Conservation (phyloP, 768 basidiomycete species). For the Kwoniella bestiolae region DNA sequence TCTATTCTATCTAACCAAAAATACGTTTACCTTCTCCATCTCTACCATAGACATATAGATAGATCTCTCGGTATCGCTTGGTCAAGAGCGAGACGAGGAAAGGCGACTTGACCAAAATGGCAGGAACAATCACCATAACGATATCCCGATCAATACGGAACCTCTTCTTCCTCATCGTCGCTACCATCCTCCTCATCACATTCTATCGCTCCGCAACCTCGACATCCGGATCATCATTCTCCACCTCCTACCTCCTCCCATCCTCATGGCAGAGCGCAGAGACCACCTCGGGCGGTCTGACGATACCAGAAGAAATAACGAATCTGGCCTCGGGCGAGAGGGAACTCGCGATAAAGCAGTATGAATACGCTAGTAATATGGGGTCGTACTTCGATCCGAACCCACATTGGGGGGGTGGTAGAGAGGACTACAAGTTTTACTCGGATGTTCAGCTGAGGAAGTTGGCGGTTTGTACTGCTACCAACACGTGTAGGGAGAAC, state of each 20-base stretch:
- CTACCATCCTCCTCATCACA: neutral
- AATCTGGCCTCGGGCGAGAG: constrained; percentile 1
- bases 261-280: neutral
- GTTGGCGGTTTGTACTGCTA: constrained; percentile 23
- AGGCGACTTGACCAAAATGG: neutral
- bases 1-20: too few species aligned
- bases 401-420: constrained; percentile 22
- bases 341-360: constrained; percentile 6
- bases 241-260: neutral
- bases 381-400: constrained; percentile 14
- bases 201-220: neutral
- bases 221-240: neutral
- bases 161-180: neutral
- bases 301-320: neutral
- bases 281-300: neutral
- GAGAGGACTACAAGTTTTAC: constrained; percentile 28
- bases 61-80: neutral
- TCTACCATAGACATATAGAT: too few species aligned
- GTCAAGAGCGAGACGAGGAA: too few species aligned
- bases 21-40: too few species aligned
- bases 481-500: constrained; percentile 26
- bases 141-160: neutral
- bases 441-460: constrained; percentile 21
- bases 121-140: neutral
- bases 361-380: constrained; percentile 3